phyloP scores from a whole-genome alignment of 305 asterid genomes.

The Salvia sclarea region DNA sequence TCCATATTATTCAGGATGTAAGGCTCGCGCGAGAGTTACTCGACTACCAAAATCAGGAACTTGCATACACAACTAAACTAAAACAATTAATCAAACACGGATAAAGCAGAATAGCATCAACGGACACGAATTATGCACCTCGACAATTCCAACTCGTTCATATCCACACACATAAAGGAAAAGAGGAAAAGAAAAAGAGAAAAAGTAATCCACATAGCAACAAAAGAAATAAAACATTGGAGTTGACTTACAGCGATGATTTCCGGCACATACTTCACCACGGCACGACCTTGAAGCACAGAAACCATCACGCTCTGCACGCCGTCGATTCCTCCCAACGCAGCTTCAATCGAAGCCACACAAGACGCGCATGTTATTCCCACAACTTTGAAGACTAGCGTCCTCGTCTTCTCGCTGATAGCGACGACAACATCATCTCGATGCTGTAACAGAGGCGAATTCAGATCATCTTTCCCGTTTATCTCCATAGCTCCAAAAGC shows the following conservation, averaged over 20 bases:
- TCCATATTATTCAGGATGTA: background rate
- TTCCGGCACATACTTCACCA: conserved; percentile 75
- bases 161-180: background rate
- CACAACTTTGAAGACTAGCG: conserved; percentile 70
- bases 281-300: conserved; percentile 92
- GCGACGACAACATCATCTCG: conserved; percentile 52
- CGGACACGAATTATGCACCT: background rate
- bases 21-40: background rate
- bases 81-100: background rate
- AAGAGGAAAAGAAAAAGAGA: too few relatives aligned
- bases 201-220: background rate
- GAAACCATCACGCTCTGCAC: conserved; percentile 72
- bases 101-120: conserved; percentile 1
- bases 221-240: conserved; percentile 11
- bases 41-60: too few relatives aligned
- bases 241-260: conserved; percentile 60
- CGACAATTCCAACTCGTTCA: background rate
- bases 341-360: conserved; percentile 80
- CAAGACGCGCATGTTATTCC: conserved; percentile 93
- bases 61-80: background rate
- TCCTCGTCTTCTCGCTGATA: conserved; percentile 58
- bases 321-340: conserved; percentile 68
- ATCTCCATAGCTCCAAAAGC: conserved; percentile 48
- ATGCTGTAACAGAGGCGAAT: conserved; percentile 69
- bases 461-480: conserved; percentile 65